These are phyloP conservation scores for Arxiozyma heterogenica DNA, from an alignment of 1,139 yeast species.

Conservation along the genomic window DNA sequence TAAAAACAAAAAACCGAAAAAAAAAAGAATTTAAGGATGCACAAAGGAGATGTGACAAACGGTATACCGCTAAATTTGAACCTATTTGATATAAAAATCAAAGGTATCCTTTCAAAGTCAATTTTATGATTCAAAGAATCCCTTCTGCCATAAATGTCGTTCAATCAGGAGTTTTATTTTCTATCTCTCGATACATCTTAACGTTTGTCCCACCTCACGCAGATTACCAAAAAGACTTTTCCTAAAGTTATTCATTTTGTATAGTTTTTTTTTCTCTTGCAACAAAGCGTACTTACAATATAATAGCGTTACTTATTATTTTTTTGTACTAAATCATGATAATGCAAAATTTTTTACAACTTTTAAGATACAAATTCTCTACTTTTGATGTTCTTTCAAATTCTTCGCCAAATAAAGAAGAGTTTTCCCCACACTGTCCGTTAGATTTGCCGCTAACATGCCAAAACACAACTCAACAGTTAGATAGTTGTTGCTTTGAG, in stretches of 20 bases:
- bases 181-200: background rate
- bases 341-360: background rate
- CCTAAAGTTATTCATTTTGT: no score
- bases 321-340: background rate
- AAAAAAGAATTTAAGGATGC: background rate
- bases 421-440: constrained; percentile 42
- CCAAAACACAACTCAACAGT: constrained; percentile 36
- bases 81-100: no score
- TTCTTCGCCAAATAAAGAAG: background rate
- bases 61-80: no score
- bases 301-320: no score
- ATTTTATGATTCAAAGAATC: background rate
- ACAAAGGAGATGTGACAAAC: no score
- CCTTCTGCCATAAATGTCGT: background rate
- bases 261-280: background rate
- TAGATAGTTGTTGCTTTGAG: constrained; percentile 74
- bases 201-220: background rate
- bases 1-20: no score
- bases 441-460: constrained; percentile 61
- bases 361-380: background rate
- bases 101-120: background rate
- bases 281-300: background rate
- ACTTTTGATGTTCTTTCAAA: background rate
- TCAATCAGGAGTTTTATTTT: background rate
- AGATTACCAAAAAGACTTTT: background rate